These are phyloP conservation scores for Millerago galiae DNA, from an alignment of 805 yeast genomes.

Conservation along the genomic window DNA sequence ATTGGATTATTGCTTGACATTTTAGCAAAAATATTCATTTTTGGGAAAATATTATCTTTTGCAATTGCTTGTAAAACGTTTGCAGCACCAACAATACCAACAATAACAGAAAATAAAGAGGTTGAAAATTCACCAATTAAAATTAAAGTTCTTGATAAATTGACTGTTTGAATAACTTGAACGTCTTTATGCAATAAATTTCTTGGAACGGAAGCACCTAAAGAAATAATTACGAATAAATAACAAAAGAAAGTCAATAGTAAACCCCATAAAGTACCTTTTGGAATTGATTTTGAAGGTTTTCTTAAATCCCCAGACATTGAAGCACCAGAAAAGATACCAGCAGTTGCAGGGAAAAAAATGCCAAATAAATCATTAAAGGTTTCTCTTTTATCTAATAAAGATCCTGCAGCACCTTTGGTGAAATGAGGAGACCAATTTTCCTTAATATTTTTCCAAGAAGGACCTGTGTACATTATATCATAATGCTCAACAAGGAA, in stretches of 20 bases:
- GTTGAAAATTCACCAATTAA: slow-evolving; percentile 90
- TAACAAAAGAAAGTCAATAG: slow-evolving; percentile 72
- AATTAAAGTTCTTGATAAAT: slow-evolving; percentile 58
- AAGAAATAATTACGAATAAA: slow-evolving; percentile 68
- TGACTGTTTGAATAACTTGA: slow-evolving; percentile 79
- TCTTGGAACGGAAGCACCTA: slow-evolving; percentile 80
- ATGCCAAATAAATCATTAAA: slow-evolving; percentile 87
- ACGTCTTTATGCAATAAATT: slow-evolving; percentile 70
- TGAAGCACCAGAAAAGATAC: slow-evolving; percentile 96
- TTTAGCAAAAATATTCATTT: slow-evolving; percentile 51
- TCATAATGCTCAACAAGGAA: slow-evolving; percentile 48
- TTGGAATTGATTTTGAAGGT: slow-evolving; percentile 87
- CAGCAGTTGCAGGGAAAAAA: slow-evolving; percentile 97
- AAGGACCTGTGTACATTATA: slow-evolving; percentile 60
- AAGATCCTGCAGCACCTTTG: slow-evolving; percentile 88
- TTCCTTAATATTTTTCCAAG: slow-evolving; percentile 55
- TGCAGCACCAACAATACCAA: slow-evolving; percentile 95
- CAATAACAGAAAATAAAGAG: slow-evolving; percentile 84
- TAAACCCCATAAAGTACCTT: slow-evolving; percentile 87
- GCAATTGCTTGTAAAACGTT: slow-evolving; percentile 88
- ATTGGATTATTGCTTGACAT: slow-evolving; percentile 53
- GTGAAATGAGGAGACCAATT: slow-evolving; percentile 81
- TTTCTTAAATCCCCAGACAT: slow-evolving; percentile 91
- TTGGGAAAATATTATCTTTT: slow-evolving; percentile 83
- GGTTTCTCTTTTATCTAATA: slow-evolving; percentile 53